Base-by-base conservation (phyloP, 2,329 filamentous ascomycete genomes). In the Periconia digitata region DNA sequence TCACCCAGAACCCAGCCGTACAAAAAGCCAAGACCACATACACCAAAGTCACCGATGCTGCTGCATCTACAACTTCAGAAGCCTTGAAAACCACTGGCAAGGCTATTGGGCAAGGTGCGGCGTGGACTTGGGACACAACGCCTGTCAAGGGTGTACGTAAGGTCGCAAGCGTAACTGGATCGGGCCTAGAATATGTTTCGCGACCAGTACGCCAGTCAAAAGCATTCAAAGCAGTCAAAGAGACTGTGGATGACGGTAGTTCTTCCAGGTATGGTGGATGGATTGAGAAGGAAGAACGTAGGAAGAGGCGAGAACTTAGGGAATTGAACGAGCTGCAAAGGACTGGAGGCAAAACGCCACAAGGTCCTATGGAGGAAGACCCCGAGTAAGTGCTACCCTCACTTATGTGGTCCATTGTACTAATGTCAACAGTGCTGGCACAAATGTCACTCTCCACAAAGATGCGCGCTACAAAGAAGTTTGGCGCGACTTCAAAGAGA, bases 401-500 rank as follows among this genome's bases (percentile, higher is more conserved):
- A 12, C 27, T 2, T 8, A 15, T 15, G 10, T 35, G 8, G 16
- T 27, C 29, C 39, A 6, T 37, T n/a, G n/a, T 34, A 17, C 51
- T 60, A 49, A 66, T 46, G 32, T 42, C 22, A 2, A 15, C 58
- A 96, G 94, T 49, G 94, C 94, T 50, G 94, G 94, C 51, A 96
- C 92, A 48, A 95, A 95, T 67, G 78, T 99, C 41, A 97, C 92
- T 0, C 72, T 99, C 0, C 94, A 99, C 80, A 99, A 99, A 75
- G 94, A 99, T 62, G 86, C 94, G 13, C 89, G 89, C 18, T 97
- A 92, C 90, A 96, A 96, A 75, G 92, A 97, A 72, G 90, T 91
- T n/a, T 99, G 94, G 94, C 85, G 87, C 63, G 89, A 94, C 43
- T 99, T 97, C 82, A 87, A 88, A 55, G 94, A 99, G 71, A 85